Base-by-base conservation (phyloP, 352 stramenopile genomes). In the Phytophthora ramorum region DNA sequence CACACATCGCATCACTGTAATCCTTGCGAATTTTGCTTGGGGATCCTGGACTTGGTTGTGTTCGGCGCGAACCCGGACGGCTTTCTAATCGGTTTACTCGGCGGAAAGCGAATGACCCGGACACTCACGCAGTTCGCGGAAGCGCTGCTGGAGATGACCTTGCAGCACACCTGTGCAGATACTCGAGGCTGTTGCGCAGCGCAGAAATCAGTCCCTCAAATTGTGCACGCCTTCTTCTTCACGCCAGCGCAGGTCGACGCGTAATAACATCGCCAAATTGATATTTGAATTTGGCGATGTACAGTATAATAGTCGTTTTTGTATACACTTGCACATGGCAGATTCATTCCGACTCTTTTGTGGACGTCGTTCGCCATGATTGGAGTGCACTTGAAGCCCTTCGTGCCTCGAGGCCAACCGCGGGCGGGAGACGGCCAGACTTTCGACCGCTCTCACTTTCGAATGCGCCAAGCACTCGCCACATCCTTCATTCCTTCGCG, bases 171-270 rank as follows among this genome's bases (percentile, higher is more conserved):
- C 3, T 38, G 24, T 8, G 55, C 28, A 12, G 57, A 66, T 20
- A 48, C 34, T 24, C 58, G 54, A 38, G 19, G 50, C n/a, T 61
- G 35, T 26, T 79, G 67, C 30, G n/a, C 44, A n/a, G 67, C 48
- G 4, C 54, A 76, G 45, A 65, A 41, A n/a, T 28, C 41, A 16
- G 49, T 71, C 30, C 67, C 71, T 38, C 71, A 66, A 51, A 14
- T 76, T 20, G 53, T 79, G 30, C 58, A 71, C 37, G 22, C 58
- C n/a, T 79, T 79, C 56, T 14, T 74, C 14, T 76, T 79, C 38
- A 58, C 35, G 4, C 12, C 37, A 52, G 3, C 50, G 30, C 64
- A 9, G 22, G 20, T 51, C 16, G 37, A 14, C 8, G 48, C 43
- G 30, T 73, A 73, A 30, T 41, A n/a, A 24, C 22, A 24, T 3